Percentiles rank a stretch among this genome's conserved stretches.
Conservation (phyloP, 371 early-diverging fungal species). For the Mortierella polycephala region DNA sequence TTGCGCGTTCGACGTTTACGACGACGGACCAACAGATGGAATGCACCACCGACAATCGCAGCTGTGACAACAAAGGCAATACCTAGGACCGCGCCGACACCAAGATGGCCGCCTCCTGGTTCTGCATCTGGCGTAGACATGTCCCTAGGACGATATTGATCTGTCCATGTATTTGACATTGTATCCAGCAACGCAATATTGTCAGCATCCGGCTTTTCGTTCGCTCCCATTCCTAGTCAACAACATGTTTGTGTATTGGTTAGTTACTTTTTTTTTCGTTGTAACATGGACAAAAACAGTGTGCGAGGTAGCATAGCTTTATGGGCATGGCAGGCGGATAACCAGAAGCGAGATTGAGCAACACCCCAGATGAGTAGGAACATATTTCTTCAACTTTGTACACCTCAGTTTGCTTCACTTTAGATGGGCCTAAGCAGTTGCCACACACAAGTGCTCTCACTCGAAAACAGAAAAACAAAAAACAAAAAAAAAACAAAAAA, state of each 20-base stretch:
- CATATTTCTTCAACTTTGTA: too few species aligned
- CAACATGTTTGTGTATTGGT: not conserved
- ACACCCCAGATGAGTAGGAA: too few species aligned
- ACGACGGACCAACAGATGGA: constrained; percentile 33
- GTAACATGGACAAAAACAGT: too few species aligned
- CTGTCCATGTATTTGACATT: constrained; percentile 36
- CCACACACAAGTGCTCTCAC: too few species aligned
- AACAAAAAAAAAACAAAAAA: too few species aligned
- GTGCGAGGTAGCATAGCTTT: too few species aligned
- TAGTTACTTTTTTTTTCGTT: not conserved
- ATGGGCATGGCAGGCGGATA: too few species aligned
- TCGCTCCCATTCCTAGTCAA: constrained; percentile 21
- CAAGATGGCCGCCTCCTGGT: not conserved
- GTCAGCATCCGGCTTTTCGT: constrained; percentile 5
- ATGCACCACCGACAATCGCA: constrained; percentile 29
- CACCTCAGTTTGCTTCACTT: too few species aligned
- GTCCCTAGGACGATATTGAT: constrained; percentile 19
- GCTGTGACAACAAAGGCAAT: constrained; percentile 40
- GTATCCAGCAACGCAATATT: constrained; percentile 37
- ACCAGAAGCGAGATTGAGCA: too few species aligned
- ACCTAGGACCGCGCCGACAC: constrained; percentile 41
- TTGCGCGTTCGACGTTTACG: constrained; percentile 44
- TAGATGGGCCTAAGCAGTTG: too few species aligned
- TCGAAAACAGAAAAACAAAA: too few species aligned
- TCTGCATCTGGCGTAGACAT: not conserved